phyloP scores from a whole-genome alignment of 148 eudicot species.

The Diospyros kaki region DNA sequence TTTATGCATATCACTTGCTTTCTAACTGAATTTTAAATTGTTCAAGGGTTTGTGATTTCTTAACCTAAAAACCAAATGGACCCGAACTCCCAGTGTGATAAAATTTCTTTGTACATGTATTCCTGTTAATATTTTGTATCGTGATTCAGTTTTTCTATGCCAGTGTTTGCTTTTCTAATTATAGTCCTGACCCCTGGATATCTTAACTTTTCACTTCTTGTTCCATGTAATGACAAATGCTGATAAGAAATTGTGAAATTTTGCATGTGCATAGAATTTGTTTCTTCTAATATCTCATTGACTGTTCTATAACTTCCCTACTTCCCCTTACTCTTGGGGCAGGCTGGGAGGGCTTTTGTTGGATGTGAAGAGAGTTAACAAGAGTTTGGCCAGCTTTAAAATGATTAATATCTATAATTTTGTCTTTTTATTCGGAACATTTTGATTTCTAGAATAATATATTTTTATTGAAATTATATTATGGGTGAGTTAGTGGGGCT shows the following conservation, averaged over 20 bases:
- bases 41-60: not conserved
- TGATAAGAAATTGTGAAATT: not conserved
- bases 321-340: too few relatives aligned
- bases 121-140: not conserved
- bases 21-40: not conserved
- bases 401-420: too few relatives aligned
- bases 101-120: not conserved
- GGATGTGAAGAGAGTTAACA: too few relatives aligned
- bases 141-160: not conserved
- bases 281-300: too few relatives aligned
- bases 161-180: not conserved
- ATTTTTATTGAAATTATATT: too few relatives aligned
- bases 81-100: not conserved
- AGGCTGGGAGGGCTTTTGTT: too few relatives aligned
- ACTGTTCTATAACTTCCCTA: too few relatives aligned
- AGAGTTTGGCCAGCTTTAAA: too few relatives aligned
- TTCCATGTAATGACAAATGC: not conserved
- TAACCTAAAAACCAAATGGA: not conserved
- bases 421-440: too few relatives aligned
- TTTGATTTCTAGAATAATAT: too few relatives aligned
- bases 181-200: not conserved
- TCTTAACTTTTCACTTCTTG: not conserved
- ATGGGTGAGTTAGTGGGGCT: too few relatives aligned
- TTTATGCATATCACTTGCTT: not conserved
- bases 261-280: too few relatives aligned